Conservation (phyloP, 2,329 filamentous ascomycete genomes). For the Sporothrix pseudoabietina region DNA sequence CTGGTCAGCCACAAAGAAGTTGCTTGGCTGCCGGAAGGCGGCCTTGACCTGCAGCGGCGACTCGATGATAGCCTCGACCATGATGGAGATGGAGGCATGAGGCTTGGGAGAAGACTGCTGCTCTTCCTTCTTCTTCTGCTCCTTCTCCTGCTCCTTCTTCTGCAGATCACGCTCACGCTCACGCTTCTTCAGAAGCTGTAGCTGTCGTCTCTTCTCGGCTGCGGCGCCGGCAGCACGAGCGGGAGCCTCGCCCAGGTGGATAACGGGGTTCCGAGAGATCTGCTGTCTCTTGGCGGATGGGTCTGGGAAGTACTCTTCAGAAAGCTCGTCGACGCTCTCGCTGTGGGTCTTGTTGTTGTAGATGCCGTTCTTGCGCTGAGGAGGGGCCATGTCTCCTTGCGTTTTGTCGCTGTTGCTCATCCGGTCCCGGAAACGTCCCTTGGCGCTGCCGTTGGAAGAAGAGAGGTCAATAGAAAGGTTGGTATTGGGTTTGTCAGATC, state of each 20-base stretch:
- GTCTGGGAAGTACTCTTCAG: conserved; percentile 8
- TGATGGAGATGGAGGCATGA: neutral
- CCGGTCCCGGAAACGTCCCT: conserved; percentile 22
- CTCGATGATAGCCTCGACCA: neutral
- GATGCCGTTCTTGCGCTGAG: neutral
- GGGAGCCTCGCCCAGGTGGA: neutral
- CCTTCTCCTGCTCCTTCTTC: neutral
- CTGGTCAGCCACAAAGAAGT: neutral
- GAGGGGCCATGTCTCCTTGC: neutral
- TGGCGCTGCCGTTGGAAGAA: neutral
- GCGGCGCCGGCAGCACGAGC: neutral
- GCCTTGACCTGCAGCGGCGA: conserved; percentile 17
- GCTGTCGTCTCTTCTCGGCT: neutral
- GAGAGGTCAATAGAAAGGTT: conserved; percentile 9
- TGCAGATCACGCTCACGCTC: neutral
- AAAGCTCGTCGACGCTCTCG: conserved; percentile 17
- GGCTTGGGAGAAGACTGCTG: neutral
- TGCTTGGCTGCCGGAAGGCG: conserved; percentile 25
- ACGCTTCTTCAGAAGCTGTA: neutral
- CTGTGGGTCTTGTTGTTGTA: neutral
- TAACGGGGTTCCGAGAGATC: neutral
- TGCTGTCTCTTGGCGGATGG: conserved; percentile 15
- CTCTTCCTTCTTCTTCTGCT: neutral
- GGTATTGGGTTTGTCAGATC: neutral
- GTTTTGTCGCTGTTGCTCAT: conserved; percentile 15